phyloP scores from a whole-genome alignment of 2,329 filamentous ascomycete genomes.

The Alternaria conjuncta region DNA sequence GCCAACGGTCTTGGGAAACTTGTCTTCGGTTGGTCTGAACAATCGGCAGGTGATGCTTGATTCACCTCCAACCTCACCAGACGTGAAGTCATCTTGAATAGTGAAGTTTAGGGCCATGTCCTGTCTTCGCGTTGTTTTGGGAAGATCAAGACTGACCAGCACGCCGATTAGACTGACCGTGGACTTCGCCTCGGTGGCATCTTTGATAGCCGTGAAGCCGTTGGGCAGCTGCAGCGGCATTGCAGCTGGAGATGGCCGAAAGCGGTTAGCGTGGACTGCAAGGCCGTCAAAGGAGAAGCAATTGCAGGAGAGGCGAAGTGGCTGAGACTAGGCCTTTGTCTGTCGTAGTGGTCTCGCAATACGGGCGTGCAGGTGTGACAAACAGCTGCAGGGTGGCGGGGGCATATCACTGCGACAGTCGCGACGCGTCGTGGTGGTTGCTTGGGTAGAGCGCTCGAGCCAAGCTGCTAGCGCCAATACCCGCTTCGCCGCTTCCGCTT shows the following conservation, averaged over 20 bases:
- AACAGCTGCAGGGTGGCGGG: background rate
- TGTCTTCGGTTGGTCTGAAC: constrained; percentile 23
- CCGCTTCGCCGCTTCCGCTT: constrained; percentile 45
- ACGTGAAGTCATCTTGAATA: constrained; percentile 47
- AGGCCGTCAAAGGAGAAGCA: constrained; percentile 3
- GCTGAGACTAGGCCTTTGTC: background rate
- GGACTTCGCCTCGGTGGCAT: constrained; percentile 41
- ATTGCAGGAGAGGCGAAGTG: background rate
- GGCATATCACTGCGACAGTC: background rate
- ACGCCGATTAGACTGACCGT: constrained; percentile 71
- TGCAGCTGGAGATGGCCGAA: constrained; percentile 8
- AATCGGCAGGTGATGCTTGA: constrained; percentile 34
- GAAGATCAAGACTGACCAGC: constrained; percentile 67
- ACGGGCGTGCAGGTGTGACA: background rate
- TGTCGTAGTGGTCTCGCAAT: background rate
- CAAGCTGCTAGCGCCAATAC: constrained; percentile 23
- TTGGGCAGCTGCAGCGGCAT: constrained; percentile 29
- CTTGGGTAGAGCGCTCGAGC: constrained; percentile 20
- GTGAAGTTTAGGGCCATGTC: constrained; percentile 56
- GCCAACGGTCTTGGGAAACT: constrained; percentile 57
- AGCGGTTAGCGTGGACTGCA: constrained; percentile 19
- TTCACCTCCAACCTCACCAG: constrained; percentile 14
- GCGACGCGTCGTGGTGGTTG: constrained; percentile 19
- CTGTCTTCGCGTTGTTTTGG: constrained; percentile 58
- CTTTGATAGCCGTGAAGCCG: constrained; percentile 55